These are phyloP conservation scores for Casuarina equisetifolia DNA, from an alignment of 306 rosid species.

Conservation along the genomic window DNA sequence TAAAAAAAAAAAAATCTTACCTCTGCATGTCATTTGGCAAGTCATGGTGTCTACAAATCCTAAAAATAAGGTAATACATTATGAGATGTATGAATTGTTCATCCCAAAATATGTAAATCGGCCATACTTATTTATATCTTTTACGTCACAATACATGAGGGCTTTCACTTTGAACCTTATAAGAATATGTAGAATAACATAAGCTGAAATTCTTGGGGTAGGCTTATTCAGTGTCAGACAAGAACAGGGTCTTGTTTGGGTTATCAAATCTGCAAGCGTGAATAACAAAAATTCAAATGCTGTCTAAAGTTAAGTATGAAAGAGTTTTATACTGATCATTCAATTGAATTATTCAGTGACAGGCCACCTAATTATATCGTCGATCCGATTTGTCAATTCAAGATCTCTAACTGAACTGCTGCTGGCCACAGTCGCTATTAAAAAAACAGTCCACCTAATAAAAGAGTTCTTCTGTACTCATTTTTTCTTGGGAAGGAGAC, in stretches of 20 bases:
- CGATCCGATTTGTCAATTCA: neutral
- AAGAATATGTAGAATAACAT: too few relatives aligned
- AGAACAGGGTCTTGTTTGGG: neutral
- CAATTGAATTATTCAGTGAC: slow-evolving; percentile 39
- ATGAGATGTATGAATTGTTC: too few relatives aligned
- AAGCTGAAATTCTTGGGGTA: too few relatives aligned
- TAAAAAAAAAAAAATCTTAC: too few relatives aligned
- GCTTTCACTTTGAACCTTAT: too few relatives aligned
- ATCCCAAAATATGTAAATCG: too few relatives aligned
- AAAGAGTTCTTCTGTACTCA: slow-evolving; percentile 16
- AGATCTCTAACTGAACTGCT: slow-evolving; percentile 50
- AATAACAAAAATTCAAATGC: neutral
- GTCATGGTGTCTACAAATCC: too few relatives aligned
- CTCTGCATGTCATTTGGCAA: too few relatives aligned
- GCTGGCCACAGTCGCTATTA: slow-evolving; percentile 44
- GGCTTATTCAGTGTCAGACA: too few relatives aligned
- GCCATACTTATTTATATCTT: too few relatives aligned
- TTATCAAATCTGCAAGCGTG: slow-evolving; percentile 4
- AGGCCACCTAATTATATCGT: slow-evolving; percentile 40
- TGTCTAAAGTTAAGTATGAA: neutral
- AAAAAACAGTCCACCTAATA: neutral
- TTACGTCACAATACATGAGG: too few relatives aligned
- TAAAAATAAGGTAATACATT: too few relatives aligned
- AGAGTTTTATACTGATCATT: neutral
- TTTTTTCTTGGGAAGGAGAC: slow-evolving; percentile 25